Evolutionary conservation across 306 rosid species (phyloP).

Genomic region (Cicer arietinum): DNA sequence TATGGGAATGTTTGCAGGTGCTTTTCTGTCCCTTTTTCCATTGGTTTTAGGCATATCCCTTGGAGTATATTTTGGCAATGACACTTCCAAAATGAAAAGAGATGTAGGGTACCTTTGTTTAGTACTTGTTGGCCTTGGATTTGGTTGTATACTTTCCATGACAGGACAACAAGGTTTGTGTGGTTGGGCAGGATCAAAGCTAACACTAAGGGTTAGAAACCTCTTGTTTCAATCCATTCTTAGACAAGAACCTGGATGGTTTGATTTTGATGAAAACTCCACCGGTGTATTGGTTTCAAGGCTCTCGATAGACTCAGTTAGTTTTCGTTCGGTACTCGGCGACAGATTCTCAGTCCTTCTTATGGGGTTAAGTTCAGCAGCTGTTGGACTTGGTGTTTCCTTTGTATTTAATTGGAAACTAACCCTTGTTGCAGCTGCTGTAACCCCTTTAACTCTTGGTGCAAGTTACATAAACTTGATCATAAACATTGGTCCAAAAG

Average conservation of each 20-base stretch:
- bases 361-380: slow-evolving; percentile 88
- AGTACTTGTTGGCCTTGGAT: slow-evolving; percentile 72
- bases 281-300: slow-evolving; percentile 74
- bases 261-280: slow-evolving; percentile 85
- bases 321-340: slow-evolving; percentile 75
- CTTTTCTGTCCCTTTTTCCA: slow-evolving; percentile 79
- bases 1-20: slow-evolving; percentile 80
- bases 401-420: slow-evolving; percentile 61
- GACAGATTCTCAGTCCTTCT: slow-evolving; percentile 83
- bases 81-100: slow-evolving; percentile 50
- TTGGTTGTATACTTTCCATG: slow-evolving; percentile 77
- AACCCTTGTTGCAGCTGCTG: slow-evolving; percentile 74
- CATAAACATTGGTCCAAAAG: slow-evolving; percentile 70
- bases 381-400: slow-evolving; percentile 71
- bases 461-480: slow-evolving; percentile 85
- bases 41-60: slow-evolving; percentile 69
- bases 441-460: slow-evolving; percentile 90
- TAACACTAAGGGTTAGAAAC: slow-evolving; percentile 79
- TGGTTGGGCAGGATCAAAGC: slow-evolving; percentile 92
- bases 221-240: slow-evolving; percentile 76
- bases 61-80: slow-evolving; percentile 56
- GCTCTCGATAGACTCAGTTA: slow-evolving; percentile 69
- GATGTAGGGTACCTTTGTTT: slow-evolving; percentile 66
- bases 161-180: slow-evolving; percentile 96
- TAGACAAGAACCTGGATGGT: slow-evolving; percentile 96